phyloP scores from a whole-genome alignment of 1,284 basidiomycete genomes.

The Stereum hirsutum region DNA sequence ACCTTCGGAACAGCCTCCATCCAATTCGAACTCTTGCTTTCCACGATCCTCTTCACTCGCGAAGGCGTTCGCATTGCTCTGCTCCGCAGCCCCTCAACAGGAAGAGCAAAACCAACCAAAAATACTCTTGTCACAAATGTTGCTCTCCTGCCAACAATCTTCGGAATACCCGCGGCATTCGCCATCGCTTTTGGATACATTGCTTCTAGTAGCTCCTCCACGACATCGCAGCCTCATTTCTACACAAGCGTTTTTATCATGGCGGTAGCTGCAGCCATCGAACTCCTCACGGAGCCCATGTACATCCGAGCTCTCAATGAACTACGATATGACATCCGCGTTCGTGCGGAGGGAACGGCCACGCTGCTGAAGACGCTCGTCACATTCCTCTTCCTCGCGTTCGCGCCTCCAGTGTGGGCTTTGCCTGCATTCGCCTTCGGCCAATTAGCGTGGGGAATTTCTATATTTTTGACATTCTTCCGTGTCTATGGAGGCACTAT shows the following conservation, averaged over 20 bases:
- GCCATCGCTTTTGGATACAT: constrained; percentile 20
- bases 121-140: constrained; percentile 19
- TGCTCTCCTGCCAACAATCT: constrained; percentile 21
- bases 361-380: constrained; percentile 67
- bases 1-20: constrained; percentile 84
- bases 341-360: constrained; percentile 77
- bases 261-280: constrained; percentile 62
- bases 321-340: constrained; percentile 56
- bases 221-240: constrained; percentile 54
- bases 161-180: constrained; percentile 22
- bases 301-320: constrained; percentile 74
- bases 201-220: constrained; percentile 15
- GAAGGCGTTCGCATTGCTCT: constrained; percentile 88
- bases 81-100: constrained; percentile 25
- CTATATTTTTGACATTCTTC: constrained; percentile 23
- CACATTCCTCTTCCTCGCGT: constrained; percentile 57
- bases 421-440: constrained; percentile 79
- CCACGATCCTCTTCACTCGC: constrained; percentile 85
- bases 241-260: constrained; percentile 57
- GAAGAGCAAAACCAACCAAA: not conserved
- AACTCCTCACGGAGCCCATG: constrained; percentile 78
- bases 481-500: constrained; percentile 15
- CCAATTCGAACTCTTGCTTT: constrained; percentile 80
- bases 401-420: constrained; percentile 40
- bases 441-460: constrained; percentile 59